These are phyloP conservation scores for Phytophthora tubulina DNA, from an alignment of 352 stramenopile genomes.

Conservation along the genomic window DNA sequence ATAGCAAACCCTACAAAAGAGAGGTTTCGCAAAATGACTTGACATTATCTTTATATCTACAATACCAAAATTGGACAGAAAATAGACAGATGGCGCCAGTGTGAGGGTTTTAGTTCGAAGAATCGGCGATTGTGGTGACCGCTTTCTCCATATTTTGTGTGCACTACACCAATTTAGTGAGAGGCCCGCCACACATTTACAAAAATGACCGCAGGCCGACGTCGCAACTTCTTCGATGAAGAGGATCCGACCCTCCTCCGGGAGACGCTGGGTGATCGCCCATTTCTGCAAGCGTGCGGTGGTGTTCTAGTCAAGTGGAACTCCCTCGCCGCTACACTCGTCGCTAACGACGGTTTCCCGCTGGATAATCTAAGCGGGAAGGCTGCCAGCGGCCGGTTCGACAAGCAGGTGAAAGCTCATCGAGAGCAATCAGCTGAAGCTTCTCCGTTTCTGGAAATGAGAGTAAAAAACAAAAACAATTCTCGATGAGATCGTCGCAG, in stretches of 20 bases:
- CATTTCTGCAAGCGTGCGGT: slow-evolving; percentile 5
- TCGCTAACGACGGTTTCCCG: slow-evolving; percentile 8
- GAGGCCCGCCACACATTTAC: not conserved
- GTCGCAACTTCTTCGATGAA: slow-evolving; percentile 5
- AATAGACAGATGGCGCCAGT: not conserved
- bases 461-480: not conserved
- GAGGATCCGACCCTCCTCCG: slow-evolving; percentile 6
- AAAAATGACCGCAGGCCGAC: not conserved
- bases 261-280: slow-evolving; percentile 1
- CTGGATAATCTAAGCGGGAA: slow-evolving; percentile 1
- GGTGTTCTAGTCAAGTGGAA: slow-evolving; percentile 5
- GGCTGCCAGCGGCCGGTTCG: slow-evolving; percentile 16
- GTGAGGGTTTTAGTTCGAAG: not conserved
- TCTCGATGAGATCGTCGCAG: not conserved
- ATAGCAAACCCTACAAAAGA: not conserved
- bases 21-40: not conserved
- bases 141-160: not conserved
- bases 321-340: not conserved
- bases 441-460: not conserved
- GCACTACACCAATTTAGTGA: not conserved
- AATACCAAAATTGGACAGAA: not conserved
- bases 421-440: not conserved
- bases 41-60: not conserved
- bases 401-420: slow-evolving; percentile 4
- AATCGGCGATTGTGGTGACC: not conserved